phyloP scores from a whole-genome alignment of 306 rosid genomes.

The Quercus suber region DNA sequence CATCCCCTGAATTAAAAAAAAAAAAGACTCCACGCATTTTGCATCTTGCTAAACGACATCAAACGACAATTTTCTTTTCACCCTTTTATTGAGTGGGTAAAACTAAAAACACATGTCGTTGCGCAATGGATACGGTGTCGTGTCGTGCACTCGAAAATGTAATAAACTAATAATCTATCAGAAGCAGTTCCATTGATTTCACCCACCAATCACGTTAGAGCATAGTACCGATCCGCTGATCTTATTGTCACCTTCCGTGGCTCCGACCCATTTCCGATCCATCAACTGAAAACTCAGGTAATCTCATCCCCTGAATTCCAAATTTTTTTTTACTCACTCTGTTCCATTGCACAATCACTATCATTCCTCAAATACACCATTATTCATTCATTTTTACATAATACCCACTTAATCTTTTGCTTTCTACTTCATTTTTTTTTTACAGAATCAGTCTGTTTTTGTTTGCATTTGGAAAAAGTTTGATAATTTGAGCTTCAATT shows the following conservation, averaged over 20 bases:
- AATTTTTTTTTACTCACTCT: background rate
- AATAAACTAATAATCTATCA: background rate
- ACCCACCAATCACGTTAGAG: background rate
- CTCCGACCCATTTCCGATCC: background rate
- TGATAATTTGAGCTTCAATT: constrained; percentile 6
- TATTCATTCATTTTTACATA: background rate
- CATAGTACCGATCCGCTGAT: background rate
- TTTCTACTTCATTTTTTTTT: background rate
- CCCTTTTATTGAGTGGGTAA: too few species aligned
- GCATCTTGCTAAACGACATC: too few species aligned
- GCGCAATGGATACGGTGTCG: background rate
- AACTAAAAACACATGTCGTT: too few species aligned
- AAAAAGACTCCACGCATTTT: too few species aligned
- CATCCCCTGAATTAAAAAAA: background rate
- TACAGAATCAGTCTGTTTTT: background rate
- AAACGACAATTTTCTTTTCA: too few species aligned
- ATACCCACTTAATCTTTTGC: background rate
- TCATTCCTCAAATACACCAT: too few species aligned
- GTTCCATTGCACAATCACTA: background rate
- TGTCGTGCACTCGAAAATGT: too few species aligned
- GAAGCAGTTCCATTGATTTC: background rate
- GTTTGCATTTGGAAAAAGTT: constrained; percentile 9
- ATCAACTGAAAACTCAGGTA: background rate
- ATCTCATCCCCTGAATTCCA: background rate
- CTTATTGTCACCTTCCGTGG: background rate